Evolutionary conservation across 345 rosid species (phyloP), one percentile per base, ranked within the genome.

Genomic region (Pistacia atlantica): DNA sequence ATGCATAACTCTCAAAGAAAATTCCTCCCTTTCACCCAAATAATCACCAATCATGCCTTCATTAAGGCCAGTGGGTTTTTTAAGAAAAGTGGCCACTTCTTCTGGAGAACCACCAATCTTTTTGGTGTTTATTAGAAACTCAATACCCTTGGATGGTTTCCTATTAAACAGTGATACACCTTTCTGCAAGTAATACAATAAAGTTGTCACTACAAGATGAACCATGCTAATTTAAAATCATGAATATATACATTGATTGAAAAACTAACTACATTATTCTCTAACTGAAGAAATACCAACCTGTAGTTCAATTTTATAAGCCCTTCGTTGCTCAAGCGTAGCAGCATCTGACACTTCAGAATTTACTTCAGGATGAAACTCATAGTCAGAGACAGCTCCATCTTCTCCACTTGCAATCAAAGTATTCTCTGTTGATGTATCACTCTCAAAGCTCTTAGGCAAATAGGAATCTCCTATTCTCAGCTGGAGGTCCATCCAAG

Each of bases 11-110:
- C 80, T 93, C 79, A 93, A 83, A 72, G 92, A 79, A 85, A 95
- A 90, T 48, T 92, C 99, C 84, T 95, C 98, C 82, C 96, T 92
- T 82, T 95, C 97, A 79, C 98, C 99, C 83, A 95, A 86, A 88
- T 92, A 95, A 84, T 93, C 97, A 83, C 99, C 99, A 67, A 95
- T 95, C 87, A 90, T 78, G 45, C 91, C 87, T 81, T 94, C 97
- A 84, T 83, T 92, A 56, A 95, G 82, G 77, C 97, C 93, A 71
- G 81, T 63, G 33, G 97, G 84, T 74, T 83, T 88, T 83, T 88
- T 92, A 80, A 95, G 86, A 81, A 95, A 95, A 31, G 86, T 82
- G 77, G 92, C 93, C 78, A 95, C 92, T 84, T 90, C 96, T 77
- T 91, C 93, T 2, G 94, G 91, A 82, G 96, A 88, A 81, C 86